phyloP scores from a whole-genome alignment of 768 basidiomycete species.

The Boletus vermiculosoides region DNA sequence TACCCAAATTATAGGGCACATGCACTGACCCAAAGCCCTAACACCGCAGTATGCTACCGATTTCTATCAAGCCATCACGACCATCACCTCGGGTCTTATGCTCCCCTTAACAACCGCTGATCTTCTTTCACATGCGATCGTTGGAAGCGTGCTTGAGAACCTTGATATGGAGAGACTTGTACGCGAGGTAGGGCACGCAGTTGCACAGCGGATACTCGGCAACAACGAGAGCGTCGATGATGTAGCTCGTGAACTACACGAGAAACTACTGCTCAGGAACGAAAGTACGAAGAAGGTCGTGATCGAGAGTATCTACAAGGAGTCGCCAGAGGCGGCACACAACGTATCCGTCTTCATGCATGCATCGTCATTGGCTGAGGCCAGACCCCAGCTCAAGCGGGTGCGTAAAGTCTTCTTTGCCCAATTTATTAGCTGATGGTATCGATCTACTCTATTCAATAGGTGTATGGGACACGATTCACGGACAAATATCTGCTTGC shows the following conservation, averaged over 20 bases:
- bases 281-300: slow-evolving; percentile 97
- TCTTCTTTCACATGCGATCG: slow-evolving; percentile 92
- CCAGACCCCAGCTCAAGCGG: slow-evolving; percentile 74
- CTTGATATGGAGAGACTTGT: slow-evolving; percentile 98
- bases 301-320: slow-evolving; percentile 94
- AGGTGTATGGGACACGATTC: slow-evolving; percentile 95
- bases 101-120: slow-evolving; percentile 94
- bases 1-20: slow-evolving; percentile 6
- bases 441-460: slow-evolving; percentile 10
- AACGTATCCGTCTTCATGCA: slow-evolving; percentile 86
- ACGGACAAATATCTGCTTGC: slow-evolving; percentile 93
- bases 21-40: slow-evolving; percentile 14
- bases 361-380: slow-evolving; percentile 67
- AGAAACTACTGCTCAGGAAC: slow-evolving; percentile 84
- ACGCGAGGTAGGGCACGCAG: slow-evolving; percentile 89
- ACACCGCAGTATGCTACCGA: slow-evolving; percentile 78
- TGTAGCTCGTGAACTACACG: slow-evolving; percentile 91
- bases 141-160: slow-evolving; percentile 95
- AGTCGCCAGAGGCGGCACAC: slow-evolving; percentile 83
- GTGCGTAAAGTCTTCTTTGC: slow-evolving; percentile 41
- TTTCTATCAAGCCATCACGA: slow-evolving; percentile 90
- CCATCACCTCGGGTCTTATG: slow-evolving; percentile 94
- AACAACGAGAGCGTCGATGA: slow-evolving; percentile 97
- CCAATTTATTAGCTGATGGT: background rate
- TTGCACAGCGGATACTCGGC: slow-evolving; percentile 87